Evolutionary conservation across 2,329 filamentous ascomycete species (phyloP), one percentile per base, ranked within the genome.

Genomic region (Alternaria sp.): DNA sequence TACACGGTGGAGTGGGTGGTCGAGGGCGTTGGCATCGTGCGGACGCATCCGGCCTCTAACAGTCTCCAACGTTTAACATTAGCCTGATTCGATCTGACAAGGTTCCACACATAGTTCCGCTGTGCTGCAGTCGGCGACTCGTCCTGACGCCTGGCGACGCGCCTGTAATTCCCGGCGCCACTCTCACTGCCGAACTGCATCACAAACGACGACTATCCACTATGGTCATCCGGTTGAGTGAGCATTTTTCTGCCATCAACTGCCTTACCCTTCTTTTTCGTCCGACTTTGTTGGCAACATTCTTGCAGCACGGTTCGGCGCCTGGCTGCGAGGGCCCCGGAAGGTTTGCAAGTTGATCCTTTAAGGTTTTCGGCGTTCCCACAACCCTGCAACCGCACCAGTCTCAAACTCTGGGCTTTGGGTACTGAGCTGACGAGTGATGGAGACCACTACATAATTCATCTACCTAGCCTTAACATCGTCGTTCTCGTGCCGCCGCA

Each of bases 301-400:
- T 56, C 58, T 54, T 53, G 31, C 62, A 62, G 62, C 62, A 63
- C 70, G 69, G 68, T 63, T 71, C 65, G 69, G 65, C 58, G 65
- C 60, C 59, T 63, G 61, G 56, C 61, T 58, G 60, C 60, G 62
- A 62, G 61, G 59, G 58, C 65, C 58, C 60, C 62, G 59, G 66
- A 74, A 72, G 68, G 72, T 72, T 72, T 71, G 59, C 58, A 63
- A 65, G 64, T 55, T 60, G 56, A 55, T 39, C 58, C 70, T 74
- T 74, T 72, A 74, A 72, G 74, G 72, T 76, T 76, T 75, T 74
- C 62, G 69, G 66, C 71, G 66, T 67, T 63, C 61, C 67, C 71
- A 62, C 66, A 71, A 67, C 72, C 73, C 72, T 76, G 73, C 67
- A 69, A 72, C 74, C 63, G 69, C 73, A 70, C 69, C 72, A 73